Base-by-base conservation (phyloP, 2,329 filamentous ascomycete genomes). In the Epichloe uncinata region DNA sequence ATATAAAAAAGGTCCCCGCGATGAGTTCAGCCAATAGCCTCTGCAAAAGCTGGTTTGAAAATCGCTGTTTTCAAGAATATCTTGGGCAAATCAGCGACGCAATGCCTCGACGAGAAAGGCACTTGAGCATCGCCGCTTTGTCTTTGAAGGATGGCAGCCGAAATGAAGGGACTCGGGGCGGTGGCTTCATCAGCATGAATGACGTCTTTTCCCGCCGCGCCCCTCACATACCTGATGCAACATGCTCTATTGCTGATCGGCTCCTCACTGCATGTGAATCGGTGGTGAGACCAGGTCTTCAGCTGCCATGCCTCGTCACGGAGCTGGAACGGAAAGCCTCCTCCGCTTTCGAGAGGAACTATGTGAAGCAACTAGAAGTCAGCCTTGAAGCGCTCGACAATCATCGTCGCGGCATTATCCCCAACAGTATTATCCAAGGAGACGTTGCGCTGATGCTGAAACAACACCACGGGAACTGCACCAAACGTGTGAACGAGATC, bases 21-120 rank as follows among this genome's bases (percentile, higher is more conserved):
- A 51, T 56, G 52, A 20, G 12, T 2, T 37, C 3, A 0, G 40
- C 50, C 2, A 60, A 60, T 8, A 18, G 45, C 11, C 34, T 43
- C 1, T 55, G 55, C 45, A 45, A 49, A 11, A 12, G 15, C 2
- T 48, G 47, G 47, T 42, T 20, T 15, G 30, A 33, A 13, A 48
- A 48, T 30, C 38, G 38, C 22, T 15, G 37, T 15, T 42, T 48
- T 13, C 12, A 26, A 22, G 15, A 42, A 48, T 48, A 48, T 15
- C 38, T 48, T 26, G 26, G n/a, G 8, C 47, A 20, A 12, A 36
- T 48, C 13, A 42, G 30, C 30, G 8, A 33, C 9, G 38, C 30
- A 35, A 20, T 22, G 13, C 47, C 37, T 35, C 37, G 40, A 42
- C 15, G n/a, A 22, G 26, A 34, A 33, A 34, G 6, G 37, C n/a